phyloP scores from a whole-genome alignment of 495 filamentous ascomycete species.

The Penicillium coffeae region DNA sequence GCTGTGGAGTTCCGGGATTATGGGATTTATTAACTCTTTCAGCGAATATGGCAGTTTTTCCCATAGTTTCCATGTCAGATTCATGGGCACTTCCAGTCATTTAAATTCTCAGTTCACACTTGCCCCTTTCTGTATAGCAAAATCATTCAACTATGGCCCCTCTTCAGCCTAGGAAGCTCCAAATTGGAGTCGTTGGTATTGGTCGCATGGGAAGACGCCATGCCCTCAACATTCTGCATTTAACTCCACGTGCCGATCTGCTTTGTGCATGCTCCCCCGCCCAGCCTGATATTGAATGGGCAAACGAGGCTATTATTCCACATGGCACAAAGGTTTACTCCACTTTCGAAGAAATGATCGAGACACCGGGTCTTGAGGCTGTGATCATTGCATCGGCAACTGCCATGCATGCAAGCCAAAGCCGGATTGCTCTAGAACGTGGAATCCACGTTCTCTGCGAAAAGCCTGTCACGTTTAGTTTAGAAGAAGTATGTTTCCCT shows the following conservation, averaged over 20 bases:
- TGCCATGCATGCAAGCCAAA: slow-evolving; percentile 45
- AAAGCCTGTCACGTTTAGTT: slow-evolving; percentile 42
- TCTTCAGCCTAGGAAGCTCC: slow-evolving; percentile 13
- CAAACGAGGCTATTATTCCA: slow-evolving; percentile 26
- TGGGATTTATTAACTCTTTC: no score
- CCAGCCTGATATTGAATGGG: slow-evolving; percentile 40
- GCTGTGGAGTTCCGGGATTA: no score
- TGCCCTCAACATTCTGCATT: slow-evolving; percentile 39
- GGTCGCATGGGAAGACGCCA: slow-evolving; percentile 50
- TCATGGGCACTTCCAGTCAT: not conserved
- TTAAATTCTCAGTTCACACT: not conserved
- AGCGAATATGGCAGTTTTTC: no score
- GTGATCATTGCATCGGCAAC: slow-evolving; percentile 46
- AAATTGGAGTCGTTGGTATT: slow-evolving; percentile 43
- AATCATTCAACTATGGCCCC: slow-evolving; percentile 31
- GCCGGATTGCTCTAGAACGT: slow-evolving; percentile 43
- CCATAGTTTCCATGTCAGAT: no score
- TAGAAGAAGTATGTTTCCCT: slow-evolving; percentile 36
- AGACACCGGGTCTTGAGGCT: slow-evolving; percentile 42
- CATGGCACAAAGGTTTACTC: slow-evolving; percentile 37
- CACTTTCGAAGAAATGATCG: slow-evolving; percentile 48
- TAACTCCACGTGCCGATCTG: slow-evolving; percentile 41
- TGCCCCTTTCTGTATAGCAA: slow-evolving; percentile 20
- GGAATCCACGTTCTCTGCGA: slow-evolving; percentile 50
- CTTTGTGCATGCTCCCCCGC: slow-evolving; percentile 42